Evolutionary conservation across 441 rosid genomes (phyloP).

Genomic region (Pelargonium fulgidum): DNA sequence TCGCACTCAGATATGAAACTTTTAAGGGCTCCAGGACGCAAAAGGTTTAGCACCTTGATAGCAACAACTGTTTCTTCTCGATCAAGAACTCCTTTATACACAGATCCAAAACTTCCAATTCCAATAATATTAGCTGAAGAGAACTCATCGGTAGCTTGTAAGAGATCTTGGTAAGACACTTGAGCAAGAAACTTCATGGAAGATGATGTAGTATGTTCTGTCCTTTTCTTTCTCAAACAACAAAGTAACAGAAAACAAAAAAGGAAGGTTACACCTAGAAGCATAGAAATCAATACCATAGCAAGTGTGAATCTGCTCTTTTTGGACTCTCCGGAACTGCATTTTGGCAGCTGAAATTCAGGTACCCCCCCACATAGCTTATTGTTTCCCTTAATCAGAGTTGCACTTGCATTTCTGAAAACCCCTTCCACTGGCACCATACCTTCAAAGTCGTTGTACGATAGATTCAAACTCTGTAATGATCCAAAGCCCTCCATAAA

Average conservation of each 20-base stretch:
- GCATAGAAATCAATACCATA: too few species aligned
- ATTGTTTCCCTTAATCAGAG: constrained; percentile 15
- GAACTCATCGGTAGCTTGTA: constrained; percentile 11
- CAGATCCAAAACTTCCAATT: background rate
- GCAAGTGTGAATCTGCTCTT: background rate
- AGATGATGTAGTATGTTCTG: background rate
- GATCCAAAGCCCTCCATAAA: constrained; percentile 8
- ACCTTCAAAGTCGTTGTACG: constrained; percentile 23
- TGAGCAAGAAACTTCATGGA: background rate
- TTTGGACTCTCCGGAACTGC: constrained; percentile 1
- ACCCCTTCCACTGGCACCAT: constrained; percentile 20
- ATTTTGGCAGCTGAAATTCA: constrained; percentile 18
- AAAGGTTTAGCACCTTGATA: constrained; percentile 14
- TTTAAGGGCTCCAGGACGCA: background rate
- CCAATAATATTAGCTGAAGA: background rate
- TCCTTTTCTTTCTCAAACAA: constrained; percentile 1
- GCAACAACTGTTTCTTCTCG: background rate
- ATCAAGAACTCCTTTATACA: background rate
- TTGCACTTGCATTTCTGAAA: background rate
- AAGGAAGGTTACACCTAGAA: too few species aligned
- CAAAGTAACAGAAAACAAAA: background rate
- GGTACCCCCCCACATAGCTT: constrained; percentile 29
- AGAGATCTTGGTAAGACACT: background rate
- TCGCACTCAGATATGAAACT: constrained; percentile 16
- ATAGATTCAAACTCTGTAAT: constrained; percentile 14